Evolutionary conservation across 257 asterid species (phyloP), one percentile per base, ranked within the genome.

Genomic region (Capsicum baccatum): DNA sequence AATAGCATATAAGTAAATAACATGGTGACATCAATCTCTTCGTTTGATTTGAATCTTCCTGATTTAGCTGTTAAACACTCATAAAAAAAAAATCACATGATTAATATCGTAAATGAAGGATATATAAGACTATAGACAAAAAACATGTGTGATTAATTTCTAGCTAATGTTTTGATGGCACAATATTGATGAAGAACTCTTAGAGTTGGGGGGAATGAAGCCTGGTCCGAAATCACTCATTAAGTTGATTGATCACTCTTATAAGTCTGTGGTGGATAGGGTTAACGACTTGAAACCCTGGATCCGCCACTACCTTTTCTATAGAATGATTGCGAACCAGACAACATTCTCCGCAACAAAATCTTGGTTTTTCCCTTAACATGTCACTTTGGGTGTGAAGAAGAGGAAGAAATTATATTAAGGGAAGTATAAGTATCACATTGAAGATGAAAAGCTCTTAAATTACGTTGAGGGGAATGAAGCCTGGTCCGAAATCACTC

Each of bases 271-370:
- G 12, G 1, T 3, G 1, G 12, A 73, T 19, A 12, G 8, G 11
- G 5, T 71, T 47, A 26, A 64, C 2, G 39, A 71, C 0, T 17
- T 0, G 17, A 71, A 71, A 44, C 6, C 5, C 10, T 68, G 4
- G 14, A 68, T 39, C 21, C 33, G 6, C 12, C 7, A 19, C 9
- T 19, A 11, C 19, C 59, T 71, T n/a, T 70, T 44, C 39, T 73
- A 8, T 9, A 63, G 85, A 89, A 84, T 63, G 90, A 83, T 79
- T 85, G 89, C 90, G 90, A 87, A 87, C 89, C 89, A 85, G 87
- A 89, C 93, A 84, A 12, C 92, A 87, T 88, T 78, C 92, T 89
- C 92, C 93, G 63, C 91, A 89, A 86, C 92, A 59, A 85, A 47
- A 83, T 81, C 88, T 78, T 44, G 17, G 26, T 6, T 19, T 74